phyloP scores from a whole-genome alignment of 2,329 filamentous ascomycete genomes.

The Hyphodiscus sp. region DNA sequence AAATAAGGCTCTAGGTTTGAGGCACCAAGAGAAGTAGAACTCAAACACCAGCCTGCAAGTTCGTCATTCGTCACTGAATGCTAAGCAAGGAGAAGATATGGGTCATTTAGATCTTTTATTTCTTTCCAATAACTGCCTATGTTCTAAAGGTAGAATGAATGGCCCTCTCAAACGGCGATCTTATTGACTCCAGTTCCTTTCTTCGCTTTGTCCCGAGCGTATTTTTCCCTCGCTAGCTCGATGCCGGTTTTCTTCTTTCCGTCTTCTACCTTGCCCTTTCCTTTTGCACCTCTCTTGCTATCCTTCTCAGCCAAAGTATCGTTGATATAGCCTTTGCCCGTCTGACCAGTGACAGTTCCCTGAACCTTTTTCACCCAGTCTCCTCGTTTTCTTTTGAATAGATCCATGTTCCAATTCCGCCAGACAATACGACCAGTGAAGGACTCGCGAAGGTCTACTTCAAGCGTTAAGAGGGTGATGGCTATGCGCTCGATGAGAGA shows the following conservation, averaged over 20 bases:
- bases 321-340: not conserved
- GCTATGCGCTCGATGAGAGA: conserved; percentile 64
- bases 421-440: conserved; percentile 61
- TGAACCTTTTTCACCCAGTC: conserved; percentile 61
- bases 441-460: conserved; percentile 55
- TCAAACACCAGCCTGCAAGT: not conserved
- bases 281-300: conserved; percentile 1
- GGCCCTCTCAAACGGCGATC: not conserved
- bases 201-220: conserved; percentile 23
- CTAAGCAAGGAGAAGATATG: not conserved
- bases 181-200: conserved; percentile 10
- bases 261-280: conserved; percentile 9
- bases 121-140: not conserved
- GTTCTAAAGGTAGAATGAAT: too few relatives aligned
- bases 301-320: not conserved
- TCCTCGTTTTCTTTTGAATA: conserved; percentile 54
- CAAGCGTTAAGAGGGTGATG: conserved; percentile 52
- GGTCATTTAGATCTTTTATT: not conserved
- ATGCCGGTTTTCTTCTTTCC: conserved; percentile 22
- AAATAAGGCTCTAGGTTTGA: not conserved
- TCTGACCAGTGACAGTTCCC: not conserved
- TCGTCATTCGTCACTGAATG: not conserved
- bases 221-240: conserved; percentile 27
- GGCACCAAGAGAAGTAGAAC: too few relatives aligned
- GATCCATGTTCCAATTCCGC: conserved; percentile 69